Evolutionary conservation across 164 flowering plant species (phyloP).

Genomic region (Tetracentron sinense): DNA sequence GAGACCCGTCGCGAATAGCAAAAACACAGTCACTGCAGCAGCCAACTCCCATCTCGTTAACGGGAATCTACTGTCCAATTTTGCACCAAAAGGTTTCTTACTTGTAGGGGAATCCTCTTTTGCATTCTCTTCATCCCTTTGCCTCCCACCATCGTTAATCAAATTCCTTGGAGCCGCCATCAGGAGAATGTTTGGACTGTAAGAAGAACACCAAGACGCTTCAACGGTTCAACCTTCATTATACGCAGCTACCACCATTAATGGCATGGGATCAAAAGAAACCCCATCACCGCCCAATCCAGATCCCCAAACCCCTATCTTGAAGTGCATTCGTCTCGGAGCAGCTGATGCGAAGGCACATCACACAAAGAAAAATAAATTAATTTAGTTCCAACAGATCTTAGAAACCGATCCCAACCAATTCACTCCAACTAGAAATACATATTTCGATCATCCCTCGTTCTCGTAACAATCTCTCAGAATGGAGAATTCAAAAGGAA

Average conservation of each 20-base stretch:
- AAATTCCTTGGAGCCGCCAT: conserved; percentile 25
- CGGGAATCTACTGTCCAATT: conserved; percentile 53
- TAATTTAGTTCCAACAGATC: no score
- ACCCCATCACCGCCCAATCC: background rate
- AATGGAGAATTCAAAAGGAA: no score
- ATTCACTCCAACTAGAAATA: no score
- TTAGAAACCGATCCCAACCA: no score
- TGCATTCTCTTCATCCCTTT: conserved; percentile 28
- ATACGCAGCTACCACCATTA: background rate
- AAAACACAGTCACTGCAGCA: conserved; percentile 53
- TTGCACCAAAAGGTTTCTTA: conserved; percentile 39
- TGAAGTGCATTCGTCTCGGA: no score
- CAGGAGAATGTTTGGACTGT: conserved; percentile 4
- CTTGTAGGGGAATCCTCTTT: conserved; percentile 57
- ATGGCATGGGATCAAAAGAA: background rate
- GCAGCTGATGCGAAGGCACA: no score
- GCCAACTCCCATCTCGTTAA: conserved; percentile 72
- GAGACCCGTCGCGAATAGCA: conserved; percentile 57
- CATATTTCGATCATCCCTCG: no score
- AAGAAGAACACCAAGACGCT: background rate
- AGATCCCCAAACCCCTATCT: no score
- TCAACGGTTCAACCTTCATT: conserved; percentile 1
- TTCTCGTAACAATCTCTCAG: no score
- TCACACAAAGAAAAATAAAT: no score
- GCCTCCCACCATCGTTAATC: conserved; percentile 16